Base-by-base conservation (phyloP, 345 rosid species). In the Salix brachista region DNA sequence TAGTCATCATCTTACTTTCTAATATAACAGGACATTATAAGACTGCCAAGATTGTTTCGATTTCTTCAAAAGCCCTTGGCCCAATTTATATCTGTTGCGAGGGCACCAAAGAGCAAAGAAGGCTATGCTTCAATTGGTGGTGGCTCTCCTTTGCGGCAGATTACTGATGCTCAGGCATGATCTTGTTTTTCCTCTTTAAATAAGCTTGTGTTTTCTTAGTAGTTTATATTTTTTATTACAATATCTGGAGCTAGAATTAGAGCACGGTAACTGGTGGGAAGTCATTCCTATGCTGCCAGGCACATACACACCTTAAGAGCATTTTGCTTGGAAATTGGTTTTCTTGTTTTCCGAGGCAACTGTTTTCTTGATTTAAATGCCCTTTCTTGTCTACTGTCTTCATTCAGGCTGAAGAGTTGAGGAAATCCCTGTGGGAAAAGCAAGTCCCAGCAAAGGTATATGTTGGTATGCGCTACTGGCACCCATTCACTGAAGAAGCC, bases 401-500 rank as follows among this genome's bases (percentile, higher is more conserved):
- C 76, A 42, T 74, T 65, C 83, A 95, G 99, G 99, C 97, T 52
- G 98, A 93, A 89, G 98, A 91, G 71, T 70, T 96, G 78, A 89
- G 91, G 80, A 92, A 91, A 79, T 89, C 91, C 76, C 96, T 96
- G 68, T 89, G 90, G 86, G 96, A 73, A 58, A 96, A 96, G 85
- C 78, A 93, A 44, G 91, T 93, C 61, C 98, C 94, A 4, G 97
- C 98, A 23, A 91, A 91, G 77, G 98, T 93, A 3, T 96, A 96
- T 85, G 97, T 96, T 71, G 99, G 99, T 71, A 96, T 96, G 99
- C 93, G 98, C 16, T 96, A 96, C 79, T 96, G 99, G 99, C 99
- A 96, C 85, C 99, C 98, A 62, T 96, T 93, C 87, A 96, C 98
- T 6, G 99, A 96, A 81, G 97, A 96, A 87, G 99, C 99, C 54